A percentile compares a stretch with the other conserved stretches of the same genome.
Conservation (phyloP, 2,329 filamentous ascomycete genomes). For the Volutella citrinella region DNA sequence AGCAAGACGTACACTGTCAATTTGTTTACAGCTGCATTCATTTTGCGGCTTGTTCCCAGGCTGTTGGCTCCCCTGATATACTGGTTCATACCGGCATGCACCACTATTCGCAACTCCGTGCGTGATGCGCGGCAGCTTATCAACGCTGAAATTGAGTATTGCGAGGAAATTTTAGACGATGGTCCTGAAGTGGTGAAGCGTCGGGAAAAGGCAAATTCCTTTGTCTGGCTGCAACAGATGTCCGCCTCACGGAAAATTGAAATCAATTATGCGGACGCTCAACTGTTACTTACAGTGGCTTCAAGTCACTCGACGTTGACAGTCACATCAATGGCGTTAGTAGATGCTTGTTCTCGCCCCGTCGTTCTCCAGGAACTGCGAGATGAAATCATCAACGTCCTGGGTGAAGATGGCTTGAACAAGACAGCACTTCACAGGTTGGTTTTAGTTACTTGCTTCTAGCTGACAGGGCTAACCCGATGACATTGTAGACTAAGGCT, state of each 20-base stretch:
- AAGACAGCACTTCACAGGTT: conserved; percentile 35
- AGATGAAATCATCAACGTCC: conserved; percentile 37
- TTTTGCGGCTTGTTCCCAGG: conserved; percentile 39
- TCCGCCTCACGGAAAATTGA: not conserved
- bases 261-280: conserved; percentile 40
- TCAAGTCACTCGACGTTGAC: conserved; percentile 43
- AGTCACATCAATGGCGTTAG: conserved; percentile 32
- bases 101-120: not conserved
- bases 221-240: not conserved
- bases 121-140: conserved; percentile 1
- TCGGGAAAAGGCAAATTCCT: conserved; percentile 12
- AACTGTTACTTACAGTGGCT: conserved; percentile 67
- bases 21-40: conserved; percentile 29
- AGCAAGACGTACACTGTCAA: conserved; percentile 41
- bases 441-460: too few species aligned
- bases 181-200: not conserved
- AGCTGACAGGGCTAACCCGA: too few species aligned
- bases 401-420: conserved; percentile 33
- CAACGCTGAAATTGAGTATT: conserved; percentile 3
- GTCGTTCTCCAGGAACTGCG: conserved; percentile 39
- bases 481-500: too few species aligned
- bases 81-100: conserved; percentile 5
- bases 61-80: conserved; percentile 1
- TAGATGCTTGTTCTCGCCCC: conserved; percentile 36
- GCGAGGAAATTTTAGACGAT: not conserved